Base-by-base conservation (phyloP, 352 stramenopile genomes). In the Globisporangium mamillatum region DNA sequence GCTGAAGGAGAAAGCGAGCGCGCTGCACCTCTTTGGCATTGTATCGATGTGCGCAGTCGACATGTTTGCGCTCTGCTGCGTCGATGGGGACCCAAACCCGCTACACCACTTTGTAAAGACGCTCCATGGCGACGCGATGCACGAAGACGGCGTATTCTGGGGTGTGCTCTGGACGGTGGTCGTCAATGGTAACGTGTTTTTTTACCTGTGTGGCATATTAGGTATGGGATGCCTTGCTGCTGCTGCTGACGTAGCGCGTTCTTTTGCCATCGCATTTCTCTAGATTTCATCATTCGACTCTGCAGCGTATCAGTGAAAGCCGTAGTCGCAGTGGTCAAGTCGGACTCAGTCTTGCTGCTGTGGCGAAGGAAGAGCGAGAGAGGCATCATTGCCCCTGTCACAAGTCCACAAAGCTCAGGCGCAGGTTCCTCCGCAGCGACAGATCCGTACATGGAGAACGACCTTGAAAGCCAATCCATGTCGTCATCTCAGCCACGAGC, bases 241-340 rank as follows among this genome's bases (percentile, higher is more conserved):
- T 22, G 38, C 60, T 54, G 29, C 41, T 65, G 29, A 41, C 24
- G 22, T 48, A 10, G 55, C 18, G 10, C 52, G 22, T 10, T 38
- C 4, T 41, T 7, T 10, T 36, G 10, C 4, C 10, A 24, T 53
- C 12, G 4, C 38, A 8, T 3, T 64, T 48, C 3, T 61, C 3
- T 44, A 94, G 86, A 94, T 70, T 92, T 93, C 53, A 75, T 94
- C 5, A 67, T 94, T 25, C 80, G 84, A 2, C 67, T 92, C 12
- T 80, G 64, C 63, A 91, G 82, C 70, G 68, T 94, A 5, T 67
- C 75, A 7, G 41, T 81, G 8, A 94, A 94, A 65, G 80, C 82
- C 6, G 62, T 83, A 1, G 79, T 92, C 4, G 84, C 83, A 44
- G 58, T 71, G 7, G 72, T 82, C 9, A 88, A 82, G 54, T 69